Conservation (phyloP, 495 filamentous ascomycete species). For the Daldinia decipiens region DNA sequence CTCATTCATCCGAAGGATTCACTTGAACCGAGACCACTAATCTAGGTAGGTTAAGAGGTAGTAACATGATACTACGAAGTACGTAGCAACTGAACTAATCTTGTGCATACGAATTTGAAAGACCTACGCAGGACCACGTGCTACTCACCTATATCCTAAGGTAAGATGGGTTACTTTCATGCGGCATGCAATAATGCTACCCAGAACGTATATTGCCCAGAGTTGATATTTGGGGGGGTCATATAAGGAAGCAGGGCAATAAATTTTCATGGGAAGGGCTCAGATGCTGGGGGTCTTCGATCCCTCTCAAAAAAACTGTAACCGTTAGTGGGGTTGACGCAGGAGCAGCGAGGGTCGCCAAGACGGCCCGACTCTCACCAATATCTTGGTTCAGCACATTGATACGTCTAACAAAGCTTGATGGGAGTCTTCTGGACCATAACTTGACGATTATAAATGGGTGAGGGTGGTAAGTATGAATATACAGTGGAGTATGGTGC, state of each 20-base stretch:
- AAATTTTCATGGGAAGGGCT: not conserved
- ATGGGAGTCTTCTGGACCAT: not conserved
- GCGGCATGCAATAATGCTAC: not conserved
- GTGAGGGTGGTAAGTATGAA: not conserved
- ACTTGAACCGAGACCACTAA: not conserved
- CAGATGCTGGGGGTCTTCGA: too few species aligned
- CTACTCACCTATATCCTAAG: not conserved
- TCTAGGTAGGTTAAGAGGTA: too few species aligned
- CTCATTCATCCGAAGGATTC: constrained; percentile 2
- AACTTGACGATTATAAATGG: not conserved
- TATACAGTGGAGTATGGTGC: not conserved
- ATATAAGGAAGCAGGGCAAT: not conserved
- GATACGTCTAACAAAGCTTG: not conserved
- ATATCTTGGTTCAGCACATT: not conserved
- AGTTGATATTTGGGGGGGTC: not conserved
- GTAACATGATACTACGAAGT: not conserved
- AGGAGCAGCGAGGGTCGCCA: constrained; percentile 22
- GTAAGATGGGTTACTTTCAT: not conserved
- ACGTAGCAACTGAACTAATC: not conserved
- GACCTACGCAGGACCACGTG: not conserved
- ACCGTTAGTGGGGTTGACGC: constrained; percentile 8
- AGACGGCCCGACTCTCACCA: constrained; percentile 34
- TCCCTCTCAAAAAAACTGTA: not conserved
- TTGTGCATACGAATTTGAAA: not conserved
- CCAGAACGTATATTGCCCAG: not conserved